Percentiles rank a stretch among this genome's conserved stretches.
Evolutionary conservation across 495 filamentous ascomycete genomes (phyloP).

Genomic region (Apodospora peruviana): DNA sequence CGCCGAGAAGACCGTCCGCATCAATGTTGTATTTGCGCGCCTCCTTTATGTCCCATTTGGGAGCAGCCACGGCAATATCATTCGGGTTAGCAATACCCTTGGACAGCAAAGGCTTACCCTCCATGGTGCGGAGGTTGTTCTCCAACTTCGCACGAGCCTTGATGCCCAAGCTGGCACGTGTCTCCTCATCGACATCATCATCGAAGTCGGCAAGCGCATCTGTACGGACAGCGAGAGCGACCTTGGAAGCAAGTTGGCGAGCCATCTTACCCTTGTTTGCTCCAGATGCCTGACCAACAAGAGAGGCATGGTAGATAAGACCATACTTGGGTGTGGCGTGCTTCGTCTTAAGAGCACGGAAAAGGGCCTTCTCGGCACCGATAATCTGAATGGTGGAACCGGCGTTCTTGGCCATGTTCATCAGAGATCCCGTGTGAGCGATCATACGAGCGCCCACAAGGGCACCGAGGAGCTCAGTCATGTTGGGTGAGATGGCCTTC

Average conservation of each 20-base stretch:
- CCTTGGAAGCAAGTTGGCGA: conserved; percentile 88
- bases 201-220: conserved; percentile 81
- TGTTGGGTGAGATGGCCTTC: conserved; percentile 93
- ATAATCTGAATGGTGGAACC: conserved; percentile 96
- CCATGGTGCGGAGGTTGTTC: conserved; percentile 73
- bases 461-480: conserved; percentile 89
- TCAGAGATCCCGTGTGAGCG: conserved; percentile 88
- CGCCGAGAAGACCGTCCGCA: conserved; percentile 75
- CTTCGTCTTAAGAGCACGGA: conserved; percentile 97
- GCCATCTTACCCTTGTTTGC: conserved; percentile 99
- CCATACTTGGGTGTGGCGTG: conserved; percentile 99
- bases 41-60: conserved; percentile 90
- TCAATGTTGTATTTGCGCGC: conserved; percentile 94
- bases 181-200: conserved; percentile 76
- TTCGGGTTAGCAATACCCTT: conserved; percentile 70
- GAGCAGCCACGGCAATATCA: conserved; percentile 45
- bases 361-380: conserved; percentile 97
- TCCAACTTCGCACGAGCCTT: conserved; percentile 73
- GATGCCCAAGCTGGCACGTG: conserved; percentile 70
- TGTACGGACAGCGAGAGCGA: conserved; percentile 85
- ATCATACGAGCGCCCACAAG: conserved; percentile 94
- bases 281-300: conserved; percentile 93
- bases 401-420: conserved; percentile 94
- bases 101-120: conserved; percentile 82
- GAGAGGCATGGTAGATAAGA: conserved; percentile 95